Evolutionary conservation across 2,329 filamentous ascomycete species (phyloP), one percentile per base, ranked within the genome.

Genomic region (Colletotrichum eremochloae): DNA sequence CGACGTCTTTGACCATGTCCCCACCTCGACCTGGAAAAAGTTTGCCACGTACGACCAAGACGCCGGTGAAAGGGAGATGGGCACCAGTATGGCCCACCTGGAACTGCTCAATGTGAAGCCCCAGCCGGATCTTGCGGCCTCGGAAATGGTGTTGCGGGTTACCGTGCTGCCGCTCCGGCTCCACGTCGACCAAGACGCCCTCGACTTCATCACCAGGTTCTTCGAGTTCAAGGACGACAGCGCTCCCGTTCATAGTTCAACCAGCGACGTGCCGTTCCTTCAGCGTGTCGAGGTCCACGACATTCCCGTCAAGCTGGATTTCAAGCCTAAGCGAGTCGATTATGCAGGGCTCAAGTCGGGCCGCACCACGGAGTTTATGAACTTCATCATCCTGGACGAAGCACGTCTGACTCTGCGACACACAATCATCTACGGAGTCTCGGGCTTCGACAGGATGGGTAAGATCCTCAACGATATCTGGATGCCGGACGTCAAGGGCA

Each of bases 281-380:
- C 96, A 98, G 79, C 90, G 96, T 65, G 92, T 94, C 1, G 96
- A 98, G 82, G 88, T 99, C 58, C 93, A 94, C 75, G 90, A 93
- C 5, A 89, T 99, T 33, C 91, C 91, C 2, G 88, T 99, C 68
- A 95, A 93, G 78, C 90, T 91, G 4, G 96, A 99, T 82, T 99
- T 99, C 84, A 99, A 99, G 81, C 96, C 96, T 11, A 98, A 99
- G 82, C 91, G 94, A n/a, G 94, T 99, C 24, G 96, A 99, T 81
- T 99, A 99, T 77, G 94, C 92, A 0, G 95, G 95, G 4, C 88
- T 99, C 4, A 91, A 95, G 36, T 98, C 96, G 1, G 96, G 96
- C 1, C 94, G 94, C 75, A 98, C 96, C 0, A 97, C 94, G 0
- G 96, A 99, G 80, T 97, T 99, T 78, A 98, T 98, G 95, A 99